phyloP scores from a whole-genome alignment of 768 basidiomycete genomes.

The Naganishia kalamii region DNA sequence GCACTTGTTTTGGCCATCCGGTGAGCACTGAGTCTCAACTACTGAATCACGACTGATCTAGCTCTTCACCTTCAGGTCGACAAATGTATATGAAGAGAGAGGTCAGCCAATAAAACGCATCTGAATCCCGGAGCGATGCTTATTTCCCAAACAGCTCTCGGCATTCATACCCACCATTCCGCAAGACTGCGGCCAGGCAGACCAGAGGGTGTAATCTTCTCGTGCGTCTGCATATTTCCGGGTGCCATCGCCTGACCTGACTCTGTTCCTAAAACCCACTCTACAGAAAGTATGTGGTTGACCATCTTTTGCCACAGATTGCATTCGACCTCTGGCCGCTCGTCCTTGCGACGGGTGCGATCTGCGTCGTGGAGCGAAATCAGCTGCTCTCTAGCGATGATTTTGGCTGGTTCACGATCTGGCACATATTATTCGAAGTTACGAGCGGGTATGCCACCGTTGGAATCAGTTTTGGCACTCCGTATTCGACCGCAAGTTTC shows the following conservation, averaged over 20 bases:
- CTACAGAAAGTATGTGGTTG: constrained; percentile 21
- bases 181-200: not conserved
- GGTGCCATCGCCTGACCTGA: too few species aligned
- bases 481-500: constrained; percentile 16
- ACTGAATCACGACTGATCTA: constrained; percentile 23
- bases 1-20: constrained; percentile 1
- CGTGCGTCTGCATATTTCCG: not conserved
- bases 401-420: constrained; percentile 33
- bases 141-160: not conserved
- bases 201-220: not conserved
- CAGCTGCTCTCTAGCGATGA: constrained; percentile 31
- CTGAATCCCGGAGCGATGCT: not conserved
- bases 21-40: not conserved
- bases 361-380: constrained; percentile 35
- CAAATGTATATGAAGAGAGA: constrained; percentile 44
- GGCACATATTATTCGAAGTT: constrained; percentile 40
- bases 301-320: constrained; percentile 31
- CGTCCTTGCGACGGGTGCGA: constrained; percentile 33
- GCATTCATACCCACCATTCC: not conserved
- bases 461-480: constrained; percentile 38
- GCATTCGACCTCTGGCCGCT: constrained; percentile 45
- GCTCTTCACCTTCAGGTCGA: constrained; percentile 38
- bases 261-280: not conserved
- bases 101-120: constrained; percentile 21
- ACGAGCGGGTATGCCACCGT: constrained; percentile 39